Evolutionary conservation across 495 filamentous ascomycete species (phyloP).

Genomic region (Hamigera avellanea): DNA sequence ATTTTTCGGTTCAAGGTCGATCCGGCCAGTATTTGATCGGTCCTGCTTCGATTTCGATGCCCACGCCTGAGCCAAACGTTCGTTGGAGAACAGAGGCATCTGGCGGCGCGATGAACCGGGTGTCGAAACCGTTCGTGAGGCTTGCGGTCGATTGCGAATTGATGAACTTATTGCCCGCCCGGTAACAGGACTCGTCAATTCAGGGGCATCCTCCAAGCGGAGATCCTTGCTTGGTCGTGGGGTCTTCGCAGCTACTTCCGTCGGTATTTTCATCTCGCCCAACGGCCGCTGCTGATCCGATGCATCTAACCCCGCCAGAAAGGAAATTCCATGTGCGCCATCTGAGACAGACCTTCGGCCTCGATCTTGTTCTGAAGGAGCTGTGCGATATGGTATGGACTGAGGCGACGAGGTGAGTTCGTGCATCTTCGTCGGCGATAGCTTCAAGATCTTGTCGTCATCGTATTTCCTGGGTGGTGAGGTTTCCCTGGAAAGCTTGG

Average conservation of each 20-base stretch:
- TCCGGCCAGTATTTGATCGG: constrained; percentile 11
- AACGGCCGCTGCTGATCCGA: constrained; percentile 4
- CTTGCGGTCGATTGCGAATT: constrained; percentile 20
- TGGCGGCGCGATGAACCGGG: constrained; percentile 17
- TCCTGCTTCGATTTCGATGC: constrained; percentile 24
- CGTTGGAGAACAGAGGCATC: constrained; percentile 11
- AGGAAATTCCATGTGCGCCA: no score
- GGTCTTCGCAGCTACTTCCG: constrained; percentile 10
- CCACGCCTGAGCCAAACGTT: constrained; percentile 29
- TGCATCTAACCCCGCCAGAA: no score
- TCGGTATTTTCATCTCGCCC: constrained; percentile 6
- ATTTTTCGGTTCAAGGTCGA: constrained; percentile 30
- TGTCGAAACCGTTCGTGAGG: constrained; percentile 25
- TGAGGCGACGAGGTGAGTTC: constrained; percentile 45
- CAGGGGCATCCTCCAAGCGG: constrained; percentile 13
- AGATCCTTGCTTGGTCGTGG: constrained; percentile 16
- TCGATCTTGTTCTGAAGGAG: constrained; percentile 11
- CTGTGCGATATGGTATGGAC: constrained; percentile 32
- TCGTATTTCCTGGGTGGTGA: constrained; percentile 12
- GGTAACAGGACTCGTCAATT: constrained; percentile 10
- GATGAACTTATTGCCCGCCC: constrained; percentile 9
- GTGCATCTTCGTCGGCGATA: constrained; percentile 41
- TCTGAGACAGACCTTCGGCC: constrained; percentile 19
- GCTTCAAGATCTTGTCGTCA: constrained; percentile 35
- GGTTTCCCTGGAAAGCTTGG: constrained; percentile 5